Conservation (phyloP, 257 asterid species). For the Capsicum rhomboideum region DNA sequence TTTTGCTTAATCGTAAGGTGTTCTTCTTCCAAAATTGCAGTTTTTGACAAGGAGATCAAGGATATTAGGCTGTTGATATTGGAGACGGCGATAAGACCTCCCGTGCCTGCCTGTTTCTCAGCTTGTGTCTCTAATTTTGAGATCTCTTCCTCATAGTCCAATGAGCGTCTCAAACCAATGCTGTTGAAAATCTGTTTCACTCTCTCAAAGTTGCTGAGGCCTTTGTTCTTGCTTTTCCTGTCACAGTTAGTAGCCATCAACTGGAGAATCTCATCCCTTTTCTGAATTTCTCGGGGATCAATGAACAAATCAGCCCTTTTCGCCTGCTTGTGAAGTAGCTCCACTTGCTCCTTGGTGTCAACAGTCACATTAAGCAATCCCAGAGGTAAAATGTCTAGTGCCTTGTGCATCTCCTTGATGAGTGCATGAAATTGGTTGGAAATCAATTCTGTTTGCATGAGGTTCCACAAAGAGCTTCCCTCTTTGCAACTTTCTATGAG, state of each 20-base stretch:
- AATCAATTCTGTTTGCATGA: constrained; percentile 51
- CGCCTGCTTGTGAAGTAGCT: constrained; percentile 71
- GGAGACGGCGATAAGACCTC: constrained; percentile 63
- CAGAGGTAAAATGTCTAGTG: constrained; percentile 72
- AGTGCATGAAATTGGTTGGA: constrained; percentile 42
- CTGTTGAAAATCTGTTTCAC: constrained; percentile 29
- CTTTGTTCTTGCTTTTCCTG: constrained; percentile 32
- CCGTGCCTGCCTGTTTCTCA: constrained; percentile 79
- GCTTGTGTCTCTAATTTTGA: constrained; percentile 60
- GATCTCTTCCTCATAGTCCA: constrained; percentile 55
- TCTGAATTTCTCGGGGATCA: constrained; percentile 36
- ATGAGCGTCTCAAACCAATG: constrained; percentile 37
- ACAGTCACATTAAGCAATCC: constrained; percentile 53
- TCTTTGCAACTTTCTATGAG: constrained; percentile 45
- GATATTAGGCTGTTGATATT: constrained; percentile 63
- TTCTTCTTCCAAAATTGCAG: constrained; percentile 28
- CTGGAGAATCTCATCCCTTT: constrained; percentile 48
- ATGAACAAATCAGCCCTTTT: constrained; percentile 42
- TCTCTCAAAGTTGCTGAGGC: constrained; percentile 26
- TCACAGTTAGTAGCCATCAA: constrained; percentile 25
- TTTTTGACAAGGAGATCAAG: constrained; percentile 43
- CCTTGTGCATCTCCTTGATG: constrained; percentile 63
- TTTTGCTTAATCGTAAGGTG: constrained; percentile 19
- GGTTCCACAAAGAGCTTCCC: constrained; percentile 63
- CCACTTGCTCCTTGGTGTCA: constrained; percentile 77